phyloP scores from a whole-genome alignment of 805 yeast genomes.

The Candida arabinofermentans region DNA sequence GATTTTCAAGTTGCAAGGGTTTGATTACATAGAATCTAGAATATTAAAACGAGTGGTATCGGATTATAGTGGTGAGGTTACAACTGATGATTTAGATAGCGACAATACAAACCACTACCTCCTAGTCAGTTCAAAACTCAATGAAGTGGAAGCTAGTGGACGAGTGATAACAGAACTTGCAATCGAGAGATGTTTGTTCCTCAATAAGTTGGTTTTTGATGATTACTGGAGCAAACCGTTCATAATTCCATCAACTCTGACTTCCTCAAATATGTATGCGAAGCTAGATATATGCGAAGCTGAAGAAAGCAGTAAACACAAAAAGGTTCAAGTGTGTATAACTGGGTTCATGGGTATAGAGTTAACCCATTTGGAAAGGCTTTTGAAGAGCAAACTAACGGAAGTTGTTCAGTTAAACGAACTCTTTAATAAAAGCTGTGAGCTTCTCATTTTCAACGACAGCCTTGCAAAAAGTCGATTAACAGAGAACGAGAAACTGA shows the following conservation, averaged over 20 bases:
- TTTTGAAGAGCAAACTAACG: conserved; percentile 50
- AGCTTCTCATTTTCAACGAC: conserved; percentile 49
- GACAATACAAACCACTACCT: conserved; percentile 8
- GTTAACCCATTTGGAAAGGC: conserved; percentile 35
- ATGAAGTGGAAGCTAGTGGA: background rate
- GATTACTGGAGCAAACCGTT: conserved; percentile 25
- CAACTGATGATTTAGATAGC: background rate
- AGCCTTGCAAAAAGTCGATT: conserved; percentile 7
- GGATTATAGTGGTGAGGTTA: conserved; percentile 22
- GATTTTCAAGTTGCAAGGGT: conserved; percentile 19
- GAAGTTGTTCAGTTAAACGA: conserved; percentile 43
- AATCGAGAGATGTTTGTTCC: conserved; percentile 27
- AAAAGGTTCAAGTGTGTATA: conserved; percentile 17
- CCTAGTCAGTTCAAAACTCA: conserved; percentile 18
- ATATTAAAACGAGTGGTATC: conserved; percentile 22
- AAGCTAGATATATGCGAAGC: background rate
- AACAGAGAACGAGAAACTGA: conserved; percentile 18
- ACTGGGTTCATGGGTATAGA: conserved; percentile 32
- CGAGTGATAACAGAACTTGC: conserved; percentile 26
- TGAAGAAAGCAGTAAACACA: background rate
- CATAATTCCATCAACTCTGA: conserved; percentile 2
- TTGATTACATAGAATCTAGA: conserved; percentile 9
- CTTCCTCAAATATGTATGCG: background rate
- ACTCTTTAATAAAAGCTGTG: conserved; percentile 46
- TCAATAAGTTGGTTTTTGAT: conserved; percentile 13